Conservation (phyloP, 768 basidiomycete genomes). For the Boletus rubroflammeus region DNA sequence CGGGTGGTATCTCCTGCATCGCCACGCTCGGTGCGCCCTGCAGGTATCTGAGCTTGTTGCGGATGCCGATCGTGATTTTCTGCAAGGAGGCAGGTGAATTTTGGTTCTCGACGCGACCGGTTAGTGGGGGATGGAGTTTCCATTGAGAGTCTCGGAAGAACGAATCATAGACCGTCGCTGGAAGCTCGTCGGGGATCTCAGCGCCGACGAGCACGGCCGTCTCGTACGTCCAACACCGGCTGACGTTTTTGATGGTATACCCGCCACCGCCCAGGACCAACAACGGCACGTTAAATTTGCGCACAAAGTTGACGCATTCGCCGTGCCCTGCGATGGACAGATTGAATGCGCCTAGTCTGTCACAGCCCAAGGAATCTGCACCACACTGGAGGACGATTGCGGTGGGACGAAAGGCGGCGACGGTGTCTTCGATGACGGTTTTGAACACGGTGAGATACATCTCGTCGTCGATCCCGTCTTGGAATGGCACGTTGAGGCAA, state of each 20-base stretch:
- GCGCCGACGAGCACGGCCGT: slow-evolving; percentile 89
- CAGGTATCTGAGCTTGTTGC: slow-evolving; percentile 86
- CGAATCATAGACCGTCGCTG: slow-evolving; percentile 83
- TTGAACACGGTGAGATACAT: slow-evolving; percentile 96
- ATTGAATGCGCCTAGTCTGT: slow-evolving; percentile 95
- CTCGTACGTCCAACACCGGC: slow-evolving; percentile 99
- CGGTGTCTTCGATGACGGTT: slow-evolving; percentile 91
- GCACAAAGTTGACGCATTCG: slow-evolving; percentile 96
- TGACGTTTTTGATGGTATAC: slow-evolving; percentile 95
- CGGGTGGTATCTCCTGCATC: slow-evolving; percentile 95
- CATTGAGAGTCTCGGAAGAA: slow-evolving; percentile 92
- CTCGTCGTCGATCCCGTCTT: slow-evolving; percentile 96
- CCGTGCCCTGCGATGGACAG: slow-evolving; percentile 96
- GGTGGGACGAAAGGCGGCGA: slow-evolving; percentile 82
- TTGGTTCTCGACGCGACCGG: slow-evolving; percentile 88
- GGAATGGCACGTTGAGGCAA: slow-evolving; percentile 89
- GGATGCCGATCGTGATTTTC: slow-evolving; percentile 79
- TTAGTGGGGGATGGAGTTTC: slow-evolving; percentile 90
- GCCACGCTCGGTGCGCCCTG: slow-evolving; percentile 95
- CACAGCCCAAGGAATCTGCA: slow-evolving; percentile 93
- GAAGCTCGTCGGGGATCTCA: slow-evolving; percentile 80
- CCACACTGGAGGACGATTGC: slow-evolving; percentile 96
- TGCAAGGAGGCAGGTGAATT: slow-evolving; percentile 83
- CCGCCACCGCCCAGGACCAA: slow-evolving; percentile 94
- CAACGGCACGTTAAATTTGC: slow-evolving; percentile 86